Conservation (phyloP, 2,329 filamentous ascomycete species). For the Penicillium sp. region DNA sequence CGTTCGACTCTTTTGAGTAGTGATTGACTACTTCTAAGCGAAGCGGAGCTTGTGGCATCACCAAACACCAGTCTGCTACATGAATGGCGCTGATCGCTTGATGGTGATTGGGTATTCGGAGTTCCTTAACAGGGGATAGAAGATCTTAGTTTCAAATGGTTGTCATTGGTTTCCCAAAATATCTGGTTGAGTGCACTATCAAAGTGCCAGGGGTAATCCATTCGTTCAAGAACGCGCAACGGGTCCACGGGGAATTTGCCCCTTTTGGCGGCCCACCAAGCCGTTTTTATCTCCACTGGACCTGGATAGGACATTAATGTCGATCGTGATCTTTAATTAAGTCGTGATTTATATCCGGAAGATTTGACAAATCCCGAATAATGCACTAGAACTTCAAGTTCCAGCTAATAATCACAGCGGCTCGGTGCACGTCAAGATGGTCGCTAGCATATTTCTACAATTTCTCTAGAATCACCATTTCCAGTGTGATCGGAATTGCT, state of each 20-base stretch:
- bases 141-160: constrained; percentile 3
- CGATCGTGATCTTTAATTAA: constrained; percentile 1
- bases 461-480: too few relatives aligned
- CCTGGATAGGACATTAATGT: neutral
- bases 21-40: constrained; percentile 19
- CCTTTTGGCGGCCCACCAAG: constrained; percentile 5
- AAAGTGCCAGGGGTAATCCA: constrained; percentile 9
- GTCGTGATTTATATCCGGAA: neutral
- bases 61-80: constrained; percentile 5
- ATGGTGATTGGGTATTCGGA: constrained; percentile 6
- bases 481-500: too few relatives aligned
- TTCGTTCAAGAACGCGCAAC: constrained; percentile 13
- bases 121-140: neutral
- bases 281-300: neutral
- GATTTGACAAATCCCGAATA: too few relatives aligned
- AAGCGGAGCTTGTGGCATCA: constrained; percentile 8
- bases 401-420: too few relatives aligned
- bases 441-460: too few relatives aligned
- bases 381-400: too few relatives aligned
- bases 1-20: constrained; percentile 14
- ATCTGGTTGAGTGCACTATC: constrained; percentile 11
- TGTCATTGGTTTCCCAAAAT: constrained; percentile 9
- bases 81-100: neutral
- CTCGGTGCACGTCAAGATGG: too few relatives aligned
- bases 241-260: constrained; percentile 12